Conservation (phyloP, 257 asterid species). For the Orobanche coerulescens region DNA sequence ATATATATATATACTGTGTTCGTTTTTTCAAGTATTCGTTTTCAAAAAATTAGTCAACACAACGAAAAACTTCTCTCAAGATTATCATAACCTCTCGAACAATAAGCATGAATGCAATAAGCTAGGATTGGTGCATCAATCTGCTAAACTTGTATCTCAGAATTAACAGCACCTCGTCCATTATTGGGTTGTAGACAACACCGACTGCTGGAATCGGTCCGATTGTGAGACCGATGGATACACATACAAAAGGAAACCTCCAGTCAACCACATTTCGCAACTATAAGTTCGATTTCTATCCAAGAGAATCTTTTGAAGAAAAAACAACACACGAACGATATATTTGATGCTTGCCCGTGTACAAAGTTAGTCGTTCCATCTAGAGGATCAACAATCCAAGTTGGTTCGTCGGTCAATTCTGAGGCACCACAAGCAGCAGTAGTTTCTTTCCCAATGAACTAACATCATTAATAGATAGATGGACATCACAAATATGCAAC, state of each 20-base stretch:
- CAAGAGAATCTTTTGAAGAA: not conserved
- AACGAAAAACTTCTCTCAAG: no score
- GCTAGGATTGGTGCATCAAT: no score
- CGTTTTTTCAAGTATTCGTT: no score
- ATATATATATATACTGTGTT: no score
- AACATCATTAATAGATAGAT: not conserved
- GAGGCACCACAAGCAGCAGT: conserved; percentile 72
- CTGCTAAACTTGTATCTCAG: no score
- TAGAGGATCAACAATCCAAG: conserved; percentile 96
- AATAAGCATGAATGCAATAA: no score
- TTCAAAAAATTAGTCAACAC: no score
- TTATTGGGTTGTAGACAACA: conserved; percentile 76
- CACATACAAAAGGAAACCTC: conserved; percentile 86
- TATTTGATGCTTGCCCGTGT: conserved; percentile 56
- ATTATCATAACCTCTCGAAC: no score
- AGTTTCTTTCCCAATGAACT: conserved; percentile 98
- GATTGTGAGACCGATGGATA: conserved; percentile 80
- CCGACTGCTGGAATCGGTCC: conserved; percentile 67
- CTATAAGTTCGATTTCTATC: conserved; percentile 6
- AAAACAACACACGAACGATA: conserved; percentile 3
- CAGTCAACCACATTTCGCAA: conserved; percentile 18
- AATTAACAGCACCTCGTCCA: conserved; percentile 96
- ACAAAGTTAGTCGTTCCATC: conserved; percentile 98
- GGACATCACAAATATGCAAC: not conserved
- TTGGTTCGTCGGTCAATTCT: conserved; percentile 83